Evolutionary conservation across 2,329 filamentous ascomycete genomes (phyloP), one percentile per base, ranked within the genome.

Genomic region (Xylariales sp.): DNA sequence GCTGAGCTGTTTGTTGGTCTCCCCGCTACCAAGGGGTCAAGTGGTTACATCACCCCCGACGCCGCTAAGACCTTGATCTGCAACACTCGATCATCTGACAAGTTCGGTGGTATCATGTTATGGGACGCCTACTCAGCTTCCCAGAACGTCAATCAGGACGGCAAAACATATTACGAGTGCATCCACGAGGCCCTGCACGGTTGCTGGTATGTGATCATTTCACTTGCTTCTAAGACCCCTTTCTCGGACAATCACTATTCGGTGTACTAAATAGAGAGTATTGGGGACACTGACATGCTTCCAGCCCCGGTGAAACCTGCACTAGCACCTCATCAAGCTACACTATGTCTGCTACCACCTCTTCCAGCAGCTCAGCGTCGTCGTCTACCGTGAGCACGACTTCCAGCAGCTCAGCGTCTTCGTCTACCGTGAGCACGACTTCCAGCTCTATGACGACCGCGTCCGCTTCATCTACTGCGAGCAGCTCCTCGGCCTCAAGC

Each of bases 1-100:
- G 64, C 70, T 21, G 70, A 72, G 59, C 53, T 74, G 36, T 72
- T 63, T 47, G 56, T 73, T 36, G 70, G 70, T 24, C 59, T 74
- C 12, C 63, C 67, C 3, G 62, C 32, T 0, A 51, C 57, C 14
- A 59, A 59, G 11, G 50, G 48, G 4, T 39, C 46, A 6, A 59
- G 59, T 11, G 53, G 50, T 14, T 70, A 71, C 47, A 51, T 70
- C 19, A 41, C 46, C 18, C 62, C 63, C 3, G 42, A 46, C 1
- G 47, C 51, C 5, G 50, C 68, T 25, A 57, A 63, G 50, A 46
- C 59, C 4, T 48, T 73, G 21, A 57, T 73, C 46, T 66, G 14
- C 6, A 24, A 24, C 15, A 12, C 8, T 4, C 12, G 63, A 45
- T 53, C 52, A 28, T 58, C 52, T 31, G 10, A 49, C 5, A 56